Percentiles rank a stretch among this genome's conserved stretches.
Evolutionary conservation across 176 grass and related monocot species (phyloP).

Genomic region (Aegilops bicornis): DNA sequence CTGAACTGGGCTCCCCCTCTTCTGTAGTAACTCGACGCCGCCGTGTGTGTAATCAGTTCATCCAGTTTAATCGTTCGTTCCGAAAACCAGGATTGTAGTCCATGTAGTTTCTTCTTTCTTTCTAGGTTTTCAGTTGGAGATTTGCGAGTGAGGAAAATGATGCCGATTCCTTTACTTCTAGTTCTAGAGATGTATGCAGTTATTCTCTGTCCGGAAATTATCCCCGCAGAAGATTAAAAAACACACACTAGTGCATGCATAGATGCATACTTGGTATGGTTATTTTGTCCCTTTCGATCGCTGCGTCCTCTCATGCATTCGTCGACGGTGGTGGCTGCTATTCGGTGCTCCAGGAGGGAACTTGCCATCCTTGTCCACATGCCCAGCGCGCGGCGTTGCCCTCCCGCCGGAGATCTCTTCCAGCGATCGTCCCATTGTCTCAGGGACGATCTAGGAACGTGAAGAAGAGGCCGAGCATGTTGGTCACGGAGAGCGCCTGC

Average conservation of each 20-base stretch:
- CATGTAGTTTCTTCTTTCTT: neutral
- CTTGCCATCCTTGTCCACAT: neutral
- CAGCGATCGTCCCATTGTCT: slow-evolving; percentile 32
- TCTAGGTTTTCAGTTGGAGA: neutral
- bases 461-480: slow-evolving; percentile 38
- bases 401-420: slow-evolving; percentile 53
- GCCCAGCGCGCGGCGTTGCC: neutral
- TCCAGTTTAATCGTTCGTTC: neutral
- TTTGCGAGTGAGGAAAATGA: neutral
- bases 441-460: slow-evolving; percentile 27
- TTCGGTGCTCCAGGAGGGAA: slow-evolving; percentile 6
- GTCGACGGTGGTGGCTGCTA: neutral
- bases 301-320: neutral
- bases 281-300: slow-evolving; percentile 4
- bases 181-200: no score
- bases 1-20: neutral
- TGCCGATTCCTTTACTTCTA: no score
- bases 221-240: no score
- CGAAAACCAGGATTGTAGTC: no score
- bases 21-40: neutral
- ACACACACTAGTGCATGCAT: no score
- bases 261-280: no score
- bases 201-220: no score
- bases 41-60: neutral
- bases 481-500: slow-evolving; percentile 23